phyloP scores from a whole-genome alignment of 2,329 filamentous ascomycete genomes.

The Cercospora sp. region DNA sequence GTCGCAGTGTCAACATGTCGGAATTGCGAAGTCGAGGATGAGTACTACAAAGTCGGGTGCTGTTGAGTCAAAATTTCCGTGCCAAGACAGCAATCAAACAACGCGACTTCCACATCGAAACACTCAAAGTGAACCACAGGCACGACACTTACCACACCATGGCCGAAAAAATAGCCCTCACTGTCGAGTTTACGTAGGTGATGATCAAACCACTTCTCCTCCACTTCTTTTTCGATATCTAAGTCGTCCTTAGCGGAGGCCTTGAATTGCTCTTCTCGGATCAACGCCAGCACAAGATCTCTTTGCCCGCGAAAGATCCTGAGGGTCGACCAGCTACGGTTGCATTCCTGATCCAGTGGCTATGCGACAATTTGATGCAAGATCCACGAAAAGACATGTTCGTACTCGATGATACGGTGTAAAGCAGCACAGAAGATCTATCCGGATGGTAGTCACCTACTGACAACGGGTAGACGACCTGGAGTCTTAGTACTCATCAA shows the following conservation, averaged over 20 bases:
- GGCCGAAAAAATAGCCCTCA: constrained; percentile 54
- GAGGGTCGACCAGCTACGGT: constrained; percentile 66
- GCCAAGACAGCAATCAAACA: constrained; percentile 6
- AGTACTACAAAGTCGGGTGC: not conserved
- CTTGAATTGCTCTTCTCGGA: constrained; percentile 93
- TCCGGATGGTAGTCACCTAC: not conserved
- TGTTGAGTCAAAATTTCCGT: constrained; percentile 7
- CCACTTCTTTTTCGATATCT: constrained; percentile 1
- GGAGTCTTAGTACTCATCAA: constrained; percentile 97
- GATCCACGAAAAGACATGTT: constrained; percentile 86
- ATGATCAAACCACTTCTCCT: constrained; percentile 2
- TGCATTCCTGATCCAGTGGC: constrained; percentile 72
- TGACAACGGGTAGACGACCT: constrained; percentile 65
- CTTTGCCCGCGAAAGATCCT: constrained; percentile 64
- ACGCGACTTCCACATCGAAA: not conserved
- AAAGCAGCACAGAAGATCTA: not conserved
- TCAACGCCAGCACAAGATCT: constrained; percentile 69
- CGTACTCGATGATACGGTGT: constrained; percentile 84
- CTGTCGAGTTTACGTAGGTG: constrained; percentile 72
- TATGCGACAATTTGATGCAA: constrained; percentile 81
- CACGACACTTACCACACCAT: constrained; percentile 19
- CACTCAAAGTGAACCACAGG: not conserved
- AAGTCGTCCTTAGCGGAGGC: constrained; percentile 63
- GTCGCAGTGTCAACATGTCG: constrained; percentile 5
- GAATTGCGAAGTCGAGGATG: not conserved